phyloP scores from a whole-genome alignment of 768 basidiomycete genomes.

The Serpula lacrymans region DNA sequence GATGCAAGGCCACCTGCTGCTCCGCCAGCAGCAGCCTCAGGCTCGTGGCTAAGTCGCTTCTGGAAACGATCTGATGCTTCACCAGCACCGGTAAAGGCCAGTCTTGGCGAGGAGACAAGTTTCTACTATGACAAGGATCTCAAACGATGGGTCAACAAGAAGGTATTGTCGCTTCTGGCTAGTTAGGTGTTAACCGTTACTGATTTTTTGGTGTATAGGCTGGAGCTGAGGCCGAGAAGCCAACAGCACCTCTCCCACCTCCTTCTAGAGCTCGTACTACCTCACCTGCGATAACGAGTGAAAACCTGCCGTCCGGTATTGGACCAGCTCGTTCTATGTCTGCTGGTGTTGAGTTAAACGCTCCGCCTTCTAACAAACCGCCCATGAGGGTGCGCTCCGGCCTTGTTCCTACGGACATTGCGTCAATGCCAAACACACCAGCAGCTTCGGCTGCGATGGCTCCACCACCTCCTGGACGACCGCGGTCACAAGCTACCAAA shows the following conservation, averaged over 20 bases:
- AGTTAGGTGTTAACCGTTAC: not conserved
- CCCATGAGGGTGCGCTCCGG: constrained; percentile 63
- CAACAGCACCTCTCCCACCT: constrained; percentile 62
- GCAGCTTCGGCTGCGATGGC: constrained; percentile 13
- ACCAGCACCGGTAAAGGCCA: constrained; percentile 82
- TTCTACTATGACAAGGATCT: constrained; percentile 96
- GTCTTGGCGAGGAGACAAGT: constrained; percentile 83
- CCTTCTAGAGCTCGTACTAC: constrained; percentile 85
- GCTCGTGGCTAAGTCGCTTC: constrained; percentile 80
- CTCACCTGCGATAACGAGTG: constrained; percentile 61
- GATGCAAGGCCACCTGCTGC: constrained; percentile 5
- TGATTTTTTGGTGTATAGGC: constrained; percentile 36
- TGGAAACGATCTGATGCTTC: constrained; percentile 66
- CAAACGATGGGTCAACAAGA: constrained; percentile 95
- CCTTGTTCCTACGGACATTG: constrained; percentile 47
- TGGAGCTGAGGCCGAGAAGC: constrained; percentile 49
- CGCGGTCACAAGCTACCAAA: constrained; percentile 60
- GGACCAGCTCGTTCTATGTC: constrained; percentile 56
- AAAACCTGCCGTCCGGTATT: constrained; percentile 31
- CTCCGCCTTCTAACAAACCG: constrained; percentile 48
- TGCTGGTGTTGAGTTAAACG: constrained; percentile 57
- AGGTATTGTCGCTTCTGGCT: constrained; percentile 40
- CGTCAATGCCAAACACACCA: constrained; percentile 33
- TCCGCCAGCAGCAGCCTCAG: constrained; percentile 30
- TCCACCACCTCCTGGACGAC: constrained; percentile 42